A percentile compares a stretch with the other conserved stretches of the same genome.
Evolutionary conservation across 2,329 filamentous ascomycete species (phyloP).

Genomic region (Fusarium pseudocircinatum): DNA sequence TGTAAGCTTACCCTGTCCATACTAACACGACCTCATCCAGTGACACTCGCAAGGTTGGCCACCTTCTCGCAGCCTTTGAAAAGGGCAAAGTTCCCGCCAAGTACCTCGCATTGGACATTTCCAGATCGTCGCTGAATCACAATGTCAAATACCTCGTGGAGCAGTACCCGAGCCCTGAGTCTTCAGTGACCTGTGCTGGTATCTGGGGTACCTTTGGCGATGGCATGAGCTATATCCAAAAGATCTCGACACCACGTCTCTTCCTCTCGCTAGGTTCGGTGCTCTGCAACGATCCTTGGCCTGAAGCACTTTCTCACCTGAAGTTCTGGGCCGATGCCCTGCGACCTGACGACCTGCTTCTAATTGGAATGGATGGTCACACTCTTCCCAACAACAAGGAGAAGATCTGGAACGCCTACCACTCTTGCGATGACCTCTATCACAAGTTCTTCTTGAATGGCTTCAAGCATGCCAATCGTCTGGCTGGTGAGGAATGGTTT

Average conservation of each 20-base stretch:
- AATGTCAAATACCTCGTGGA: conserved; percentile 48
- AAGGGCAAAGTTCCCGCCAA: conserved; percentile 41
- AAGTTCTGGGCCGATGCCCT: conserved; percentile 50
- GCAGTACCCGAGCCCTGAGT: conserved; percentile 40
- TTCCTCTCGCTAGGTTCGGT: conserved; percentile 55
- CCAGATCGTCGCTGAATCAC: conserved; percentile 47
- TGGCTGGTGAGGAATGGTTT: conserved; percentile 49
- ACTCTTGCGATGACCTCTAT: conserved; percentile 50
- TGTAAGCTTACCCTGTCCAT: conserved; percentile 30
- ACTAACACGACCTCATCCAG: conserved; percentile 39
- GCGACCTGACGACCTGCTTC: conserved; percentile 48
- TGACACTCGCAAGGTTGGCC: conserved; percentile 54
- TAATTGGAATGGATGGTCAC: conserved; percentile 56
- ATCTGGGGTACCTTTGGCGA: conserved; percentile 54
- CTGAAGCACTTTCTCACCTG: conserved; percentile 48
- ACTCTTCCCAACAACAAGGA: conserved; percentile 44
- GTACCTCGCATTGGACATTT: conserved; percentile 55
- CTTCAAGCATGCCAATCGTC: conserved; percentile 50
- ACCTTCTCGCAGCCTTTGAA: conserved; percentile 50
- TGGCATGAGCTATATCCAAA: conserved; percentile 46
- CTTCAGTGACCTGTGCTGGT: conserved; percentile 48
- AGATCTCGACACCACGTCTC: conserved; percentile 47
- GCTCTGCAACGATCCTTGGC: conserved; percentile 54
- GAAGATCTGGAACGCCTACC: conserved; percentile 55
- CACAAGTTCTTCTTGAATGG: conserved; percentile 52